Conservation (phyloP, 139 green algal species). For the Chlamydomonas sp. region DNA sequence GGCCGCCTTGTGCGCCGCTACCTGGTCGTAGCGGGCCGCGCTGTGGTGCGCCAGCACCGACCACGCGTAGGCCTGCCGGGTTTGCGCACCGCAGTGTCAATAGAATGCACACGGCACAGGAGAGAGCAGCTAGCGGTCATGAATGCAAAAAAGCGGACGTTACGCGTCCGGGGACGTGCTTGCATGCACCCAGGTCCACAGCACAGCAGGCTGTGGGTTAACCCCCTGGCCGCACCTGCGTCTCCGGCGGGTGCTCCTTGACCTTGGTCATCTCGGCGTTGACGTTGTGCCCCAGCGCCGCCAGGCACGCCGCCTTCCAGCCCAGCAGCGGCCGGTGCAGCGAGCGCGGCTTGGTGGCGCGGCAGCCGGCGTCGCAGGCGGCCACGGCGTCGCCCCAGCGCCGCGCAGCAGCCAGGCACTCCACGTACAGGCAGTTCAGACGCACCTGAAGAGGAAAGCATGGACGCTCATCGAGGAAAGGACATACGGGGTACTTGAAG, state of each 20-base stretch:
- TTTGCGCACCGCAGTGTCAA: background rate
- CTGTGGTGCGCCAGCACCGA: slow-evolving; percentile 45
- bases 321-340: slow-evolving; percentile 50
- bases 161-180: too few relatives aligned
- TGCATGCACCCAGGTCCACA: too few relatives aligned
- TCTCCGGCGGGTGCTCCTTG: slow-evolving; percentile 54
- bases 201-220: background rate
- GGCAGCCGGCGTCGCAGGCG: slow-evolving; percentile 39
- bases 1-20: slow-evolving; percentile 30
- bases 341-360: slow-evolving; percentile 19
- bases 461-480: background rate
- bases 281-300: slow-evolving; percentile 23
- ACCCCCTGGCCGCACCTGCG: slow-evolving; percentile 25
- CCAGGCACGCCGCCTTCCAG: slow-evolving; percentile 61
- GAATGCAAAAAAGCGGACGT: too few relatives aligned
- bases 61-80: slow-evolving; percentile 45
- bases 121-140: background rate
- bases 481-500: background rate
- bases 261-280: slow-evolving; percentile 54
- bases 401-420: slow-evolving; percentile 50
- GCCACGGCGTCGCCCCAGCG: slow-evolving; percentile 54
- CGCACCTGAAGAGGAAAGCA: slow-evolving; percentile 47
- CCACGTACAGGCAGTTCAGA: slow-evolving; percentile 57
- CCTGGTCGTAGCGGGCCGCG: slow-evolving; percentile 47
- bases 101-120: background rate